Evolutionary conservation across 1,139 yeast species (phyloP).

Genomic region (Hansenula sp.): DNA sequence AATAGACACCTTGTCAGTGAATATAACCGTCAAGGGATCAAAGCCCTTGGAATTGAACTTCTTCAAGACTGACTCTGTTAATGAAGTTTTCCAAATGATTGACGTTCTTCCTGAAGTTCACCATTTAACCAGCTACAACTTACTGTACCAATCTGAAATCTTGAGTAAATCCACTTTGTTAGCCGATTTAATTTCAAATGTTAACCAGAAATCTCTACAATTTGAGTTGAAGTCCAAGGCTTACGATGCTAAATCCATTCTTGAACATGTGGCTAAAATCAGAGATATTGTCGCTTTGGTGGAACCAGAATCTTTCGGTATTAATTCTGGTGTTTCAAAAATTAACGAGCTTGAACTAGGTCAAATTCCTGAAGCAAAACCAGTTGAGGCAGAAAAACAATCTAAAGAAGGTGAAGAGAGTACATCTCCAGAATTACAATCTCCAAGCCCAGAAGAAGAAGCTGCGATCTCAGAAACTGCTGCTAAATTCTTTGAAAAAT

Average conservation of each 20-base stretch:
- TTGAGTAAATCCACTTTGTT: slow-evolving; percentile 22
- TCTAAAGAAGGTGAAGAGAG: slow-evolving; percentile 15
- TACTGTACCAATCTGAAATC: slow-evolving; percentile 35
- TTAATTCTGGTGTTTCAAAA: slow-evolving; percentile 37
- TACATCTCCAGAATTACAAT: slow-evolving; percentile 6
- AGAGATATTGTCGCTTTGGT: slow-evolving; percentile 43
- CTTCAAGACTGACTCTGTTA: slow-evolving; percentile 41
- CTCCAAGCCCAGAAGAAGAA: slow-evolving; percentile 15
- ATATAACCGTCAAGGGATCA: neutral
- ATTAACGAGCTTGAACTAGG: slow-evolving; percentile 27
- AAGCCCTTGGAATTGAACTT: slow-evolving; percentile 32
- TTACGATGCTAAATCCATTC: slow-evolving; percentile 42
- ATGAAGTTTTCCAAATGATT: slow-evolving; percentile 57
- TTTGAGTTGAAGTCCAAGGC: slow-evolving; percentile 35
- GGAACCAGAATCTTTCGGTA: slow-evolving; percentile 28
- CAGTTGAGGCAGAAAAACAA: slow-evolving; percentile 5
- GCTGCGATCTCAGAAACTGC: slow-evolving; percentile 18
- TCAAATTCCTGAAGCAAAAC: slow-evolving; percentile 1
- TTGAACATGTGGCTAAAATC: slow-evolving; percentile 40
- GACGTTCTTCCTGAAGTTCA: slow-evolving; percentile 49
- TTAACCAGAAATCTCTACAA: slow-evolving; percentile 23
- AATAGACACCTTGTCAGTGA: slow-evolving; percentile 2
- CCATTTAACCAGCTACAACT: slow-evolving; percentile 57
- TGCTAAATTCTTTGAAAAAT: slow-evolving; percentile 9
- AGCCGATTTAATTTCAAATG: slow-evolving; percentile 19